These are phyloP conservation scores for Pholiota microspora DNA, from an alignment of 768 basidiomycete genomes.

Conservation along the genomic window DNA sequence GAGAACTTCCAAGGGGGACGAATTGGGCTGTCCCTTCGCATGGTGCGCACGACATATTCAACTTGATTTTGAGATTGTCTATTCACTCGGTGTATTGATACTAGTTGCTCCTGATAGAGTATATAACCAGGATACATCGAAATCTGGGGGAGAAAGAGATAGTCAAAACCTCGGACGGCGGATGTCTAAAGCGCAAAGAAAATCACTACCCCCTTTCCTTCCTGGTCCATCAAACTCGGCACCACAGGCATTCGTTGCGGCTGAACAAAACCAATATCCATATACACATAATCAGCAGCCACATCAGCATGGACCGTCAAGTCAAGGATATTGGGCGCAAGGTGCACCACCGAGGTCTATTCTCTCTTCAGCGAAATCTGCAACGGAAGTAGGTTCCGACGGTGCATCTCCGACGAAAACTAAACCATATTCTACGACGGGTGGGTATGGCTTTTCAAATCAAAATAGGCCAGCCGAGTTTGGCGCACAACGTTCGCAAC, in stretches of 20 bases:
- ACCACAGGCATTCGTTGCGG: not conserved
- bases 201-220: not conserved
- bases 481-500: slow-evolving; percentile 2
- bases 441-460: slow-evolving; percentile 2
- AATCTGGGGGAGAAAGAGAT: not conserved
- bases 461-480: not conserved
- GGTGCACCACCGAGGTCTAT: not conserved
- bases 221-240: not conserved
- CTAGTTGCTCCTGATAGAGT: not conserved
- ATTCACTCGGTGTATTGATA: not conserved
- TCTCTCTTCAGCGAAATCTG: slow-evolving; percentile 1
- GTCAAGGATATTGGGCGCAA: not conserved
- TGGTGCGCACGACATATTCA: not conserved
- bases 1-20: not conserved
- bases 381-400: slow-evolving; percentile 5
- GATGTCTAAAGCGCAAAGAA: not conserved
- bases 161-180: not conserved
- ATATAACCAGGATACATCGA: not conserved
- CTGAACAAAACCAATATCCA: not conserved
- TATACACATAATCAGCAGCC: not conserved
- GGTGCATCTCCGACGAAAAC: not conserved
- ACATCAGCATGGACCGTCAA: not conserved
- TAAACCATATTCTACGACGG: not conserved
- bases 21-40: not conserved
- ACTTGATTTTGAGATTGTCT: not conserved